phyloP scores from a whole-genome alignment of 768 basidiomycete genomes.

The Lentinula guzmanii region DNA sequence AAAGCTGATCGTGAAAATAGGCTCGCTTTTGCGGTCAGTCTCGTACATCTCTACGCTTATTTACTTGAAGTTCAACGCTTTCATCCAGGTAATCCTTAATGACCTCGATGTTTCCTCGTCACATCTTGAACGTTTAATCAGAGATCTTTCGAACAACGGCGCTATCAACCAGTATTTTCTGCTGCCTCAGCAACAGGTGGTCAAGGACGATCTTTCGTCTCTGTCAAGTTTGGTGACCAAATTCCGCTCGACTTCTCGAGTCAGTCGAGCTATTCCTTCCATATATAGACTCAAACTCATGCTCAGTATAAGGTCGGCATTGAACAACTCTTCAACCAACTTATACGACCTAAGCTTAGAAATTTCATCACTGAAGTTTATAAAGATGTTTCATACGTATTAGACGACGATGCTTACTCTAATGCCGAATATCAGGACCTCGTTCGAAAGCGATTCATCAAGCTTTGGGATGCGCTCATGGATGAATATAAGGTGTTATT shows the following conservation, averaged over 20 bases:
- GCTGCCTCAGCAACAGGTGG: slow-evolving; percentile 43
- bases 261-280: slow-evolving; percentile 23
- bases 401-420: slow-evolving; percentile 86
- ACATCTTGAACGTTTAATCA: slow-evolving; percentile 79
- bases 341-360: slow-evolving; percentile 82
- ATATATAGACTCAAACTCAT: background rate
- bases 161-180: slow-evolving; percentile 65
- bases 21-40: slow-evolving; percentile 73
- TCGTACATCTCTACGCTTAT: background rate
- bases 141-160: slow-evolving; percentile 52
- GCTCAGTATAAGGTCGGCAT: slow-evolving; percentile 55
- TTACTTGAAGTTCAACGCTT: background rate
- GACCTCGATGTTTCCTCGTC: slow-evolving; percentile 90
- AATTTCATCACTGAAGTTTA: slow-evolving; percentile 83
- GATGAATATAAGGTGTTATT: slow-evolving; percentile 78
- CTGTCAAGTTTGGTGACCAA: slow-evolving; percentile 53
- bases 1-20: slow-evolving; percentile 79
- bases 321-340: slow-evolving; percentile 94
- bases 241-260: slow-evolving; percentile 71
- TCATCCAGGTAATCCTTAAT: slow-evolving; percentile 73
- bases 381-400: slow-evolving; percentile 80
- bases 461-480: slow-evolving; percentile 78
- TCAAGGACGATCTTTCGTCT: slow-evolving; percentile 40
- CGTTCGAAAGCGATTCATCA: slow-evolving; percentile 85
- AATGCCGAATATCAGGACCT: slow-evolving; percentile 81